Conservation (phyloP, 805 yeast species). For the Ogataea pignaliae region DNA sequence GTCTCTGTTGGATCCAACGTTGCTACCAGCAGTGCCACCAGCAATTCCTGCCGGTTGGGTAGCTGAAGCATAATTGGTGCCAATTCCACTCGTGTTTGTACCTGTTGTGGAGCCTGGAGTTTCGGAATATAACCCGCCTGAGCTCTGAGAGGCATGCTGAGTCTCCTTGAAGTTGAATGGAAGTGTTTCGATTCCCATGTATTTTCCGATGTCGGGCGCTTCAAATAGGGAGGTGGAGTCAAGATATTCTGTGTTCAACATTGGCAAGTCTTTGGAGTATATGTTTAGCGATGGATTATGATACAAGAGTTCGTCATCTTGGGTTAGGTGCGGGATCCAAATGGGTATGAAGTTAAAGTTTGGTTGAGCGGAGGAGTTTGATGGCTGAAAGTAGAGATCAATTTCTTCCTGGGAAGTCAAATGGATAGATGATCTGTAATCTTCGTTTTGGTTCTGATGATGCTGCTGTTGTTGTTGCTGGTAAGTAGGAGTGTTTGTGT, state of each 20-base stretch:
- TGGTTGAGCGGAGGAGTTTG: constrained; percentile 19
- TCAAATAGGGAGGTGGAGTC: constrained; percentile 31
- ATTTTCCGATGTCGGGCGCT: constrained; percentile 20
- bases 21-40: constrained; percentile 2
- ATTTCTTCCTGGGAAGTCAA: constrained; percentile 25
- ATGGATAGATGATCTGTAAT: constrained; percentile 11
- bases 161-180: constrained; percentile 12
- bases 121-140: constrained; percentile 3
- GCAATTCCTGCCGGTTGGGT: not conserved
- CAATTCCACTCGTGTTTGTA: not conserved
- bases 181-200: constrained; percentile 21
- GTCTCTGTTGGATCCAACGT: constrained; percentile 10
- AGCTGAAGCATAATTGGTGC: not conserved
- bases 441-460: constrained; percentile 5
- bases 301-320: constrained; percentile 51
- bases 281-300: constrained; percentile 58
- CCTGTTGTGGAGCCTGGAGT: constrained; percentile 1
- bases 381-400: constrained; percentile 21
- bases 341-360: constrained; percentile 34
- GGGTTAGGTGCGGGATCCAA: constrained; percentile 63
- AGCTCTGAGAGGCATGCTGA: constrained; percentile 2
- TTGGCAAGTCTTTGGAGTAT: constrained; percentile 56
- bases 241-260: constrained; percentile 35
- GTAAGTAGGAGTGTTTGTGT: not conserved
- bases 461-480: constrained; percentile 3